Percentiles rank a stretch among this genome's conserved stretches.
Conservation (phyloP, 257 asterid species). For the Przewalskia tangutica region DNA sequence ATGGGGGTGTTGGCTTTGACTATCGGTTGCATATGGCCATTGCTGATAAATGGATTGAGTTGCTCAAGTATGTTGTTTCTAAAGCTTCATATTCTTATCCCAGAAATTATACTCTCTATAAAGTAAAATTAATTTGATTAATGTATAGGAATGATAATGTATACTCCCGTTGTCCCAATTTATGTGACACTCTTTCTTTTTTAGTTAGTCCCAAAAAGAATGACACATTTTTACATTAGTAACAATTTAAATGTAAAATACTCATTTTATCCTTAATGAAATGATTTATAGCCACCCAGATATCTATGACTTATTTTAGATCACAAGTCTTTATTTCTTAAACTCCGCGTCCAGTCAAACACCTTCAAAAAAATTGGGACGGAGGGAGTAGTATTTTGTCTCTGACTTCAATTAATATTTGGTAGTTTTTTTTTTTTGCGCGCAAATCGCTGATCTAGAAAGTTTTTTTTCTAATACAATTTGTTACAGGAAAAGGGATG, state of each 20-base stretch:
- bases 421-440: not conserved
- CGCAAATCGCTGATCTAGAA: not conserved
- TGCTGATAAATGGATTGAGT: slow-evolving; percentile 97
- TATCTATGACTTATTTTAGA: too few species aligned
- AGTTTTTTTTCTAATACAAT: slow-evolving; percentile 9
- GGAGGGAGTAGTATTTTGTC: not conserved
- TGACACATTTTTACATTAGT: too few species aligned
- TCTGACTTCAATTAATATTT: not conserved
- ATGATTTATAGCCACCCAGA: too few species aligned
- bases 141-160: not conserved
- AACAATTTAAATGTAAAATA: too few species aligned
- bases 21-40: slow-evolving; percentile 98
- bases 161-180: not conserved
- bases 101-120: not conserved
- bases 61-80: slow-evolving; percentile 59
- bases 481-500: slow-evolving; percentile 76
- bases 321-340: too few species aligned
- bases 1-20: slow-evolving; percentile 97
- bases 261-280: too few species aligned
- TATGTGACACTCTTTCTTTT: too few species aligned
- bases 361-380: too few species aligned
- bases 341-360: too few species aligned
- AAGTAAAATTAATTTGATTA: not conserved
- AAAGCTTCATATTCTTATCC: slow-evolving; percentile 14
- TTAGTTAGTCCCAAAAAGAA: too few species aligned